phyloP scores from a whole-genome alignment of 2,329 filamentous ascomycete species.

The Fusarium virguliforme region DNA sequence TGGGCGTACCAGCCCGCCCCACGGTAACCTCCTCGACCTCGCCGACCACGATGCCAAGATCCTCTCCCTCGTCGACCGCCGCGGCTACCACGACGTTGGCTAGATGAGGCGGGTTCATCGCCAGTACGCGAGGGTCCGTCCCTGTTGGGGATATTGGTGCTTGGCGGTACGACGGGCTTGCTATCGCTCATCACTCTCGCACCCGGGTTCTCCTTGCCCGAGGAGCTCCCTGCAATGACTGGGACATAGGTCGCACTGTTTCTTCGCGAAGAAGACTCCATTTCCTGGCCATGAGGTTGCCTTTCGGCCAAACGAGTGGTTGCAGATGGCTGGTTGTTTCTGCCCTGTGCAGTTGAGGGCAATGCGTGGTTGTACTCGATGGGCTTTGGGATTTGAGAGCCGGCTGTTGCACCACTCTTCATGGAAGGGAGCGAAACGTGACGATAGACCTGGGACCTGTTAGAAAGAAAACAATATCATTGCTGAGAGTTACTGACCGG shows the following conservation, averaged over 20 bases:
- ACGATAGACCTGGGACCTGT: slow-evolving; percentile 39
- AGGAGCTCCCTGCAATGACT: not conserved
- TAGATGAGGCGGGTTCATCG: slow-evolving; percentile 9
- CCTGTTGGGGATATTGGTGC: slow-evolving; percentile 12
- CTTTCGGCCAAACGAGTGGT: not conserved
- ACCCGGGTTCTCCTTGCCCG: slow-evolving; percentile 9
- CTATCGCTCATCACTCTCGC: not conserved
- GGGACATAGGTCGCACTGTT: slow-evolving; percentile 13
- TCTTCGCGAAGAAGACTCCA: slow-evolving; percentile 5
- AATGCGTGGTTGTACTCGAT: slow-evolving; percentile 33
- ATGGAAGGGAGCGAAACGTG: slow-evolving; percentile 51
- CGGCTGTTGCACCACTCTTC: slow-evolving; percentile 16
- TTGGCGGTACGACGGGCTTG: not conserved
- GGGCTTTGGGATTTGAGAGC: slow-evolving; percentile 50
- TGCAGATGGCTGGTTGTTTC: not conserved
- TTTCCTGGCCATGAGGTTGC: slow-evolving; percentile 5
- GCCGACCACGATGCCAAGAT: slow-evolving; percentile 50
- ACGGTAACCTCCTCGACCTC: slow-evolving; percentile 46
- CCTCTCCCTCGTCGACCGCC: slow-evolving; percentile 50
- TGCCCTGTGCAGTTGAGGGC: slow-evolving; percentile 8
- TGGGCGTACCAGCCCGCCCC: slow-evolving; percentile 14
- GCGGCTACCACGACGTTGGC: slow-evolving; percentile 39
- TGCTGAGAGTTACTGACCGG: slow-evolving; percentile 21
- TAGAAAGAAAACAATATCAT: slow-evolving; percentile 11
- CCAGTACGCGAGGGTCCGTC: slow-evolving; percentile 32